phyloP scores from a whole-genome alignment of 106 monocot species.

The Hemerocallis citrina region DNA sequence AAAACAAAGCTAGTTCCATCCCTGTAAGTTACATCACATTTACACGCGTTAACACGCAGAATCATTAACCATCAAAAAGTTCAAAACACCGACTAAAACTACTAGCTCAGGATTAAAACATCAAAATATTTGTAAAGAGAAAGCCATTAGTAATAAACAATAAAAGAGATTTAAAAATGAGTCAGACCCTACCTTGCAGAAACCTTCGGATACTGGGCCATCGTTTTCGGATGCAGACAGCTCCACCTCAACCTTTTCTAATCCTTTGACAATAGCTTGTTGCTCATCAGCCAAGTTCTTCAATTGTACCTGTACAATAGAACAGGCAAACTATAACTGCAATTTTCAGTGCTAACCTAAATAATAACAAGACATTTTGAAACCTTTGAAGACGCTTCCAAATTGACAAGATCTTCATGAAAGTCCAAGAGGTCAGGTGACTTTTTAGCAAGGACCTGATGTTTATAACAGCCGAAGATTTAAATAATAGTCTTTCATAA shows the following conservation, averaged over 20 bases:
- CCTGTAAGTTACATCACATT: too few relatives aligned
- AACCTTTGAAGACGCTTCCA: constrained; percentile 92
- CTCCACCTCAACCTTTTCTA: constrained; percentile 70
- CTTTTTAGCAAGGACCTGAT: constrained; percentile 72
- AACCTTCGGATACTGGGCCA: constrained; percentile 76
- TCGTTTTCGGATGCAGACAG: constrained; percentile 75
- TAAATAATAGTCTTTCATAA: too few relatives aligned
- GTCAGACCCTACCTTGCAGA: constrained; percentile 60
- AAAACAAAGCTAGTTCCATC: too few relatives aligned
- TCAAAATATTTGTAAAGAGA: too few relatives aligned
- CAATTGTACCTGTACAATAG: constrained; percentile 45
- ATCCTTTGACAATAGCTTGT: constrained; percentile 75
- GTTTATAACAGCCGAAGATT: constrained; percentile 3
- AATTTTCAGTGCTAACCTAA: background rate
- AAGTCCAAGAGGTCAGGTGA: constrained; percentile 71
- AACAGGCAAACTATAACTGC: background rate
- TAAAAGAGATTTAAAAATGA: too few relatives aligned
- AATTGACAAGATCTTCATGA: constrained; percentile 56
- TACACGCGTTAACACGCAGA: too few relatives aligned
- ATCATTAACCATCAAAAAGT: too few relatives aligned
- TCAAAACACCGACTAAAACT: too few relatives aligned
- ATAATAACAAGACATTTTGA: constrained; percentile 3
- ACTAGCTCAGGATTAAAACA: too few relatives aligned
- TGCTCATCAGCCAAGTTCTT: constrained; percentile 73
- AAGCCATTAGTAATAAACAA: too few relatives aligned